Conservation (phyloP, 805 yeast genomes). For the Clavispora asparagi region DNA sequence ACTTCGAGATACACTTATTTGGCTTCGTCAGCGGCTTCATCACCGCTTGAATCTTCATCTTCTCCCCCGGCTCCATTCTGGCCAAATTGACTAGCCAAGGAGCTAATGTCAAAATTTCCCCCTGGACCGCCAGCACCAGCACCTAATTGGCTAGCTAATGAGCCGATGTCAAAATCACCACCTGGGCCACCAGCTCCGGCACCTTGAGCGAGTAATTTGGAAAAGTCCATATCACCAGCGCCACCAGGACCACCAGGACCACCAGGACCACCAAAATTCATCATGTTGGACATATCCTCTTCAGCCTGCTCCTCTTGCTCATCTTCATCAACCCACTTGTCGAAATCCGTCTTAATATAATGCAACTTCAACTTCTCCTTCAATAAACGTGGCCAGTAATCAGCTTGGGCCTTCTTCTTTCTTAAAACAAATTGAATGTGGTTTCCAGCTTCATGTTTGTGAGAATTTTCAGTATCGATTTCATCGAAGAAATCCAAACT, state of each 20-base stretch:
- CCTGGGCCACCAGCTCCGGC: conserved; percentile 28
- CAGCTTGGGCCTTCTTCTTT: conserved; percentile 63
- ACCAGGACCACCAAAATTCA: conserved; percentile 18
- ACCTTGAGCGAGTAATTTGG: conserved; percentile 22
- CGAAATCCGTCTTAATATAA: conserved; percentile 89
- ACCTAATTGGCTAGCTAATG: conserved; percentile 41
- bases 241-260: conserved; percentile 29
- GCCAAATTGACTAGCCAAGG: conserved; percentile 41
- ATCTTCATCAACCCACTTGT: conserved; percentile 98
- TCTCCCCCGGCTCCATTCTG: conserved; percentile 25
- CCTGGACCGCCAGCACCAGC: conserved; percentile 24
- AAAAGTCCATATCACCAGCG: conserved; percentile 24
- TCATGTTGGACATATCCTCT: conserved; percentile 27
- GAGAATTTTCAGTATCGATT: conserved; percentile 63
- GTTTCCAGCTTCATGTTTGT: conserved; percentile 50
- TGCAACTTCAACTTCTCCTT: conserved; percentile 78
- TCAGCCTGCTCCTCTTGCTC: conserved; percentile 78
- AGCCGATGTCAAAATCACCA: conserved; percentile 30
- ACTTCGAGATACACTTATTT: conserved; percentile 3
- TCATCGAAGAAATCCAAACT: conserved; percentile 72
- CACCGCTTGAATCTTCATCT: conserved; percentile 11
- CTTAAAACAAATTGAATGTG: conserved; percentile 59
- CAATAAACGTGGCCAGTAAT: conserved; percentile 93
- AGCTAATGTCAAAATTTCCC: conserved; percentile 30
- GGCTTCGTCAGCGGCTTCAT: conserved; percentile 18